Conservation (phyloP, 208 protist genomes). For the Acanthamoeba culbertsoni region DNA sequence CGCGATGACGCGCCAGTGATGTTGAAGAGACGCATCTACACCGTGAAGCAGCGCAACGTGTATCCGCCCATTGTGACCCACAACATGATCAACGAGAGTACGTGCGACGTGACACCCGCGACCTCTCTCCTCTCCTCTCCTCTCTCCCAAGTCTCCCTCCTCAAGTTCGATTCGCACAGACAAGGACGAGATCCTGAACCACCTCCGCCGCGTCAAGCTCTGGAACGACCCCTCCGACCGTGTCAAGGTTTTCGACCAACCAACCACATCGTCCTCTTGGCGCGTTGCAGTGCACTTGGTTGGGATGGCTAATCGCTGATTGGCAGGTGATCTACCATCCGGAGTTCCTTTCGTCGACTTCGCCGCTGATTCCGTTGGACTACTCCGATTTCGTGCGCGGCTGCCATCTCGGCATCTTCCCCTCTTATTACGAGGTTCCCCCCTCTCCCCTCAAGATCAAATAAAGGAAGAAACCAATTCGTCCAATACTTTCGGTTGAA, state of each 20-base stretch:
- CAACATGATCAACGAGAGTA: constrained; percentile 79
- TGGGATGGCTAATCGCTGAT: neutral
- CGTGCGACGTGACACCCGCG: neutral
- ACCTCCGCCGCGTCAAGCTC: constrained; percentile 63
- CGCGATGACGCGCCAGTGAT: neutral
- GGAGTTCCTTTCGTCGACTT: constrained; percentile 80
- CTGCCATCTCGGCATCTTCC: constrained; percentile 82
- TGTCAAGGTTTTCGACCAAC: constrained; percentile 78
- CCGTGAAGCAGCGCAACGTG: constrained; percentile 56
- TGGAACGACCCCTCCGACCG: constrained; percentile 79
- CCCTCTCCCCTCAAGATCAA: neutral
- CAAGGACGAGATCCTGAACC: constrained; percentile 69
- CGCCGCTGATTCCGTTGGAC: constrained; percentile 81
- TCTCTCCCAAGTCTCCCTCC: neutral
- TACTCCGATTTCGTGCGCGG: constrained; percentile 82
- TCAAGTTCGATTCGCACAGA: neutral
- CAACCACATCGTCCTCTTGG: neutral
- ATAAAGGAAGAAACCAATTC: neutral
- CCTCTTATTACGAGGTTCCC: constrained; percentile 77
- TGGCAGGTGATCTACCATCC: constrained; percentile 83
- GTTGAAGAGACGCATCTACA: constrained; percentile 75
- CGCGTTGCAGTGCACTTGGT: neutral
- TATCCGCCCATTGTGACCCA: constrained; percentile 82
- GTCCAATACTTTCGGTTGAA: neutral
- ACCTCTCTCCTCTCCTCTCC: neutral